These are phyloP conservation scores for Trypanosoma melophagium DNA, from an alignment of 208 protist genomes.

Conservation along the genomic window DNA sequence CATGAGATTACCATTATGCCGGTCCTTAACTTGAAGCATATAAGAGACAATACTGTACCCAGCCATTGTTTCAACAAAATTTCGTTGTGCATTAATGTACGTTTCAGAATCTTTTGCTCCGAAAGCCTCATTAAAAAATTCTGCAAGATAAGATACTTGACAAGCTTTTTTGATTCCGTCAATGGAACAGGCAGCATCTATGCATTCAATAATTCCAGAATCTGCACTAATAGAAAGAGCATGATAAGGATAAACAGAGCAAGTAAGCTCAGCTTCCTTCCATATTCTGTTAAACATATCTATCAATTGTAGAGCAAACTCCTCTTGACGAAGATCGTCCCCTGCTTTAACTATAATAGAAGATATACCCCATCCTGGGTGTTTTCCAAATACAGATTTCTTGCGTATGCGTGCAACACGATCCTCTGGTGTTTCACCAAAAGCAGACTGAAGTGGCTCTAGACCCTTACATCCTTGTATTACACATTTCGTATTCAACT, in stretches of 20 bases:
- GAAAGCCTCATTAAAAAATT: slow-evolving; percentile 84
- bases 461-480: background rate
- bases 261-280: slow-evolving; percentile 81
- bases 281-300: slow-evolving; percentile 82
- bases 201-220: slow-evolving; percentile 86
- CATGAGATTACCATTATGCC: slow-evolving; percentile 96
- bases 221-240: slow-evolving; percentile 76
- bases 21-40: slow-evolving; percentile 94
- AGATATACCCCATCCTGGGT: slow-evolving; percentile 84
- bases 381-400: slow-evolving; percentile 72
- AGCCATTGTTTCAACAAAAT: slow-evolving; percentile 94
- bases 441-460: slow-evolving; percentile 42
- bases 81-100: slow-evolving; percentile 75
- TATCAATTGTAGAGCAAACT: slow-evolving; percentile 92
- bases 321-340: slow-evolving; percentile 93
- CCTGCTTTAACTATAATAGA: slow-evolving; percentile 92
- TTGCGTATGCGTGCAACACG: slow-evolving; percentile 51
- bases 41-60: slow-evolving; percentile 95
- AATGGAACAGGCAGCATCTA: slow-evolving; percentile 87
- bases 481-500: background rate
- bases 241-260: slow-evolving; percentile 72
- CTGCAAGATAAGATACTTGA: slow-evolving; percentile 54
- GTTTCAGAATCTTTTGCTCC: slow-evolving; percentile 47
- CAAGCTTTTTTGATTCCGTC: slow-evolving; percentile 90
- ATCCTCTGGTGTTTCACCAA: slow-evolving; percentile 62